Evolutionary conservation across 495 filamentous ascomycete genomes (phyloP), one percentile per base, ranked within the genome.

Genomic region (Cudoniella acicularis): DNA sequence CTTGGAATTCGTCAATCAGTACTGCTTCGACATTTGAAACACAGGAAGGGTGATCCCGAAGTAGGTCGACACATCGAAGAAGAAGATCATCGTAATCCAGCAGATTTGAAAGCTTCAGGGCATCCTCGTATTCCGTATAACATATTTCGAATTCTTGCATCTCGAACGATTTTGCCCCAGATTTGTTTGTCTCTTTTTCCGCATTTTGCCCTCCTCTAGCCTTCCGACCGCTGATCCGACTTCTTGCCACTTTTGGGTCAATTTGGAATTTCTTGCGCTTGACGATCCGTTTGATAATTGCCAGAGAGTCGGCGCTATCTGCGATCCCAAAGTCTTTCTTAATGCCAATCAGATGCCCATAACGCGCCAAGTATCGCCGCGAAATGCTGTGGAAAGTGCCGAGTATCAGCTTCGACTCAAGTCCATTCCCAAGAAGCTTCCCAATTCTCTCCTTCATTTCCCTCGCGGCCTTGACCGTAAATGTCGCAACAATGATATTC

Each of bases 311-410:
- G 6, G 79, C 77, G 36, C 83, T 87, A 69, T 99, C 95, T 16
- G 95, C 95, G 71, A 99, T 96, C 18, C 90, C 91, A 75, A 98
- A 99, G 36, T 88, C 89, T 66, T 87, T 86, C 57, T 74, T 73
- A 49, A 99, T 69, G 2, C 88, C 92, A 64, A 99, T 93, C 51
- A 90, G 75, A 67, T 90, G 81, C 21, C 95, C 95, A 74, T 98
- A 97, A 20, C 78, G 81, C 52, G 87, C 82, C 20, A 99, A 78
- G 71, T 96, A 99, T 54, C 90, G 81, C 27, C 91, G 81, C 60
- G 91, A 87, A 58, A 99, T 91, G 48, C 91, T 95, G 72, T 99
- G 95, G 64, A 99, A 99, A 10, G 95, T 99, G 13, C 95, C 95
- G 11, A 99, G 76, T 42, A 96, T 81, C 56, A 99, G 73, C 62